Conservation (phyloP, 2,329 filamentous ascomycete genomes). For the Penicillium sp. region DNA sequence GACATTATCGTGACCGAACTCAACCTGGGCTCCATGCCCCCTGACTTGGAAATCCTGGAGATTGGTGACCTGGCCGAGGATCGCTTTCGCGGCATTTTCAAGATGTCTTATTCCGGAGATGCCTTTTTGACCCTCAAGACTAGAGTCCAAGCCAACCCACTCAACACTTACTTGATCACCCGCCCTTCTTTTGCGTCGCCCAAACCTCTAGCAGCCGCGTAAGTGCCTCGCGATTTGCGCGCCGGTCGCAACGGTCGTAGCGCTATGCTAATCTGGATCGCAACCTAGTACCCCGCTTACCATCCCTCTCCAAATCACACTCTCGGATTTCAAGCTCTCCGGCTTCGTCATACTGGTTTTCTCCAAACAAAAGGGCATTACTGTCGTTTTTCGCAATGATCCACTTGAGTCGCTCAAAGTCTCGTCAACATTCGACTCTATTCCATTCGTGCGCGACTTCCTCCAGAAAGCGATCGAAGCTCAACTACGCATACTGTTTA, state of each 20-base stretch:
- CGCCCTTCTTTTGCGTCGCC: slow-evolving; percentile 92
- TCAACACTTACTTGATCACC: slow-evolving; percentile 92
- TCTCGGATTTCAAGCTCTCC: slow-evolving; percentile 93
- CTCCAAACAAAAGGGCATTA: slow-evolving; percentile 94
- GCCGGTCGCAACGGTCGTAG: not conserved
- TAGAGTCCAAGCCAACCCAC: slow-evolving; percentile 93
- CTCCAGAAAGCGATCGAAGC: slow-evolving; percentile 93
- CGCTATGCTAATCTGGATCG: slow-evolving; percentile 9
- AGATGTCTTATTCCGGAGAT: slow-evolving; percentile 97
- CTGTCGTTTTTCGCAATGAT: slow-evolving; percentile 96
- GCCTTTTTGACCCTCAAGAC: slow-evolving; percentile 94
- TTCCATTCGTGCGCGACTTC: slow-evolving; percentile 96
- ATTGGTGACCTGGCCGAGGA: slow-evolving; percentile 97
- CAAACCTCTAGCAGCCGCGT: slow-evolving; percentile 81
- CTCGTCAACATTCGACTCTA: slow-evolving; percentile 97
- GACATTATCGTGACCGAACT: slow-evolving; percentile 98
- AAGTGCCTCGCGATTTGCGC: slow-evolving; percentile 25
- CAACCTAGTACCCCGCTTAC: slow-evolving; percentile 71
- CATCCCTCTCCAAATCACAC: slow-evolving; percentile 94
- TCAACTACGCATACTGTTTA: slow-evolving; percentile 89
- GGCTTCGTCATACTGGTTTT: slow-evolving; percentile 98
- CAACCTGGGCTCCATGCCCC: slow-evolving; percentile 91
- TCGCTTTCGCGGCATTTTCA: slow-evolving; percentile 96
- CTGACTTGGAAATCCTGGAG: slow-evolving; percentile 94
- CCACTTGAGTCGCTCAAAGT: slow-evolving; percentile 97